phyloP scores from a whole-genome alignment of 2,329 filamentous ascomycete species.

The Colletotrichum sp. region DNA sequence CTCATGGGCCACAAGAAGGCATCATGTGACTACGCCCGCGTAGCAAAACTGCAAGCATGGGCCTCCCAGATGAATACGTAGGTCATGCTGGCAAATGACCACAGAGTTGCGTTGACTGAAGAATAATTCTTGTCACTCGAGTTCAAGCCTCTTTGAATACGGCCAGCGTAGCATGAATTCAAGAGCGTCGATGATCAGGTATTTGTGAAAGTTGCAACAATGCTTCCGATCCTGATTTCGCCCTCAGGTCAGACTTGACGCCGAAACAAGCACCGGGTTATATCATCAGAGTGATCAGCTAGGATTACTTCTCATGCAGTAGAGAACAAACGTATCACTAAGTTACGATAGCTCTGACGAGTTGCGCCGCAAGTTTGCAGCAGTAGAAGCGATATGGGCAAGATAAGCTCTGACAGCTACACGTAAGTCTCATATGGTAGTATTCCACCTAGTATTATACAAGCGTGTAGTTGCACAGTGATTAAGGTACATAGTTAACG shows the following conservation, averaged over 20 bases:
- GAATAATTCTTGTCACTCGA: neutral
- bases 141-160: neutral
- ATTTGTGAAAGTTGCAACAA: neutral
- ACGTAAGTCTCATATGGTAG: neutral
- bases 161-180: neutral
- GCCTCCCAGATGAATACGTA: neutral
- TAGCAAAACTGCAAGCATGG: neutral
- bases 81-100: neutral
- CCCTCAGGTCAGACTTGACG: neutral
- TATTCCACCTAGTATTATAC: neutral
- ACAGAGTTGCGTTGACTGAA: neutral
- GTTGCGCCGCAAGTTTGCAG: neutral
- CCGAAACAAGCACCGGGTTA: neutral
- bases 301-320: neutral
- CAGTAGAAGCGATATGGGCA: neutral
- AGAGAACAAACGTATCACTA: neutral
- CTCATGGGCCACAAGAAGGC: neutral
- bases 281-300: neutral
- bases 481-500: neutral
- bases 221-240: neutral
- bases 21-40: neutral
- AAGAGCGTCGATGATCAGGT: neutral
- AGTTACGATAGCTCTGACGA: neutral
- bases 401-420: neutral
- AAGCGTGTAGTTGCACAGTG: neutral